Conservation (phyloP, 345 rosid species). For the Ricinus communis region DNA sequence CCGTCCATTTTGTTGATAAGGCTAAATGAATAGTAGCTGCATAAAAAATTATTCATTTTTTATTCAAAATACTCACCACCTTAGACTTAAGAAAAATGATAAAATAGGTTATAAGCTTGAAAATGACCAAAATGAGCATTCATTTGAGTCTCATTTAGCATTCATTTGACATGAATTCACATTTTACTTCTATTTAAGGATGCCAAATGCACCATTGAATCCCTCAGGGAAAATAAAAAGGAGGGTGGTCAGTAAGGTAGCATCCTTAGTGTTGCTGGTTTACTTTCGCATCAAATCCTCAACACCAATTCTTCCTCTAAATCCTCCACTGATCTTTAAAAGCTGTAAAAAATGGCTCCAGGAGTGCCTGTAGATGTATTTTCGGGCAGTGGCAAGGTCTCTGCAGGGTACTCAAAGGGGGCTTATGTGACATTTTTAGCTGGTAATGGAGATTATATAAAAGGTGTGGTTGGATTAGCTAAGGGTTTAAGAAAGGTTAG, state of each 20-base stretch:
- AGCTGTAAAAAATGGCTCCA: conserved; percentile 38
- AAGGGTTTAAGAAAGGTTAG: conserved; percentile 27
- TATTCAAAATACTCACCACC: conserved; percentile 17
- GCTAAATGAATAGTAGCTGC: conserved; percentile 11
- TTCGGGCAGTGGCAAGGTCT: conserved; percentile 31
- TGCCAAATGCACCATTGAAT: background rate
- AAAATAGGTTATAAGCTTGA: background rate
- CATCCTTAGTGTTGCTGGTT: conserved; percentile 26
- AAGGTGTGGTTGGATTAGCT: conserved; percentile 31
- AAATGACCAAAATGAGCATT: conserved; percentile 15
- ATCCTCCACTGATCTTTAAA: background rate
- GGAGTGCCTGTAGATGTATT: conserved; percentile 31
- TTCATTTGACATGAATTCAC: conserved; percentile 33
- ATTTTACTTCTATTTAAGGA: conserved; percentile 34
- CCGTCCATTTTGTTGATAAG: conserved; percentile 35
- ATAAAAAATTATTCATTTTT: conserved; percentile 14
- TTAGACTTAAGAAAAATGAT: background rate
- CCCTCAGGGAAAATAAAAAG: conserved; percentile 27
- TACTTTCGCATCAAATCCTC: conserved; percentile 37
- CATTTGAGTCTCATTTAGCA: conserved; percentile 34
- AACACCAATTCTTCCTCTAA: background rate
- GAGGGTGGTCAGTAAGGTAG: conserved; percentile 38
- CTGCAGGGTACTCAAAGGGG: conserved; percentile 33
- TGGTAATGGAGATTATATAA: conserved; percentile 23
- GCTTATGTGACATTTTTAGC: conserved; percentile 41